Conservation (phyloP, 2,329 filamentous ascomycete species). For the Rhinocladiella mackenziei region DNA sequence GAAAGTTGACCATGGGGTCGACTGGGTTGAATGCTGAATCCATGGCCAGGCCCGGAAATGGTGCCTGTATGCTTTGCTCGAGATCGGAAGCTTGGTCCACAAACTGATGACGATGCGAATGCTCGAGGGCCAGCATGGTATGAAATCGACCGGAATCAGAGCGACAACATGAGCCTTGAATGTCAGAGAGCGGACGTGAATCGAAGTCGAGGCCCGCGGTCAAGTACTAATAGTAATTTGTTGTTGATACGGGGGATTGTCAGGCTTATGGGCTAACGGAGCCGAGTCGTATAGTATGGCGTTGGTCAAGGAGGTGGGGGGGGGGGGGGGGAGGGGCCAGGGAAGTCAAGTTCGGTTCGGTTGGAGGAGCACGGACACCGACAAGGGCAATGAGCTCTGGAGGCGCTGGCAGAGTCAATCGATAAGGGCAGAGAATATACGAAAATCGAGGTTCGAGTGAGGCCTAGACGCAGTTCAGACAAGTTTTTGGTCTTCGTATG, state of each 20-base stretch:
- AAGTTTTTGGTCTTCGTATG: too few relatives aligned
- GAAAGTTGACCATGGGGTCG: constrained; percentile 23
- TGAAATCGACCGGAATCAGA: constrained; percentile 2
- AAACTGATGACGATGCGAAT: constrained; percentile 23
- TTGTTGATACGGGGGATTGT: background rate
- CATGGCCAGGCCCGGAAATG: constrained; percentile 25
- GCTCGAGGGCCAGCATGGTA: constrained; percentile 29
- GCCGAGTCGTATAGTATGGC: background rate
- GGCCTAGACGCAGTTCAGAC: constrained; percentile 16
- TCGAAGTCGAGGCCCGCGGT: background rate
- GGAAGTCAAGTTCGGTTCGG: too few relatives aligned
- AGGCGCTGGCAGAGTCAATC: too few relatives aligned
- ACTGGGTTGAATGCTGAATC: constrained; percentile 18
- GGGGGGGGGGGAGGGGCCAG: background rate
- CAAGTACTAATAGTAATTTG: background rate
- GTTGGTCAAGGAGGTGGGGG: background rate
- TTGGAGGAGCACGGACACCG: too few relatives aligned
- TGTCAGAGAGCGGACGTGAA: background rate
- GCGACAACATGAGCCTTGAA: constrained; percentile 13
- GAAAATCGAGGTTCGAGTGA: constrained; percentile 3
- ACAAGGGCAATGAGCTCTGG: too few relatives aligned
- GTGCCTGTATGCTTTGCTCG: constrained; percentile 23
- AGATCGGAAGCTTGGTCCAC: constrained; percentile 18
- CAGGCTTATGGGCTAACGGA: constrained; percentile 7
- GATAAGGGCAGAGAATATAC: too few relatives aligned